phyloP scores from a whole-genome alignment of 495 filamentous ascomycete species.

The Penicillium nucicola region DNA sequence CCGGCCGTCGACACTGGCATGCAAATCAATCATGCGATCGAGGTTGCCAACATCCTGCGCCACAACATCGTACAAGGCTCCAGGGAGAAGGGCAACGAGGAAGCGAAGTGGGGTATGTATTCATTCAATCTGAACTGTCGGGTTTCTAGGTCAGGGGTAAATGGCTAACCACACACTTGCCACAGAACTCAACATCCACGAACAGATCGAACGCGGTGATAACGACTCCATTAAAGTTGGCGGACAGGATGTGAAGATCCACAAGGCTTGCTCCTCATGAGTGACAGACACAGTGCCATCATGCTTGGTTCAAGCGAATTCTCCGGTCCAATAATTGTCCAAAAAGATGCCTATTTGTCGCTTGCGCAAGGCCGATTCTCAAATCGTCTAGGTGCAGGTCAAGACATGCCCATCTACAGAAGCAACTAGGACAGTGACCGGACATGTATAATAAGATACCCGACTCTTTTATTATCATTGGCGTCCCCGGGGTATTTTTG shows the following conservation, averaged over 20 bases:
- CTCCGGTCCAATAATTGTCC: neutral
- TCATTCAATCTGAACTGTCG: neutral
- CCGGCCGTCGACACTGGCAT: slow-evolving; percentile 50
- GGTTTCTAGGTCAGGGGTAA: too few relatives aligned
- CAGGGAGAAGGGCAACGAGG: slow-evolving; percentile 47
- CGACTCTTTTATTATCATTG: slow-evolving; percentile 34
- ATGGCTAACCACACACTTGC: slow-evolving; percentile 4
- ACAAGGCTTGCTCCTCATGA: slow-evolving; percentile 44
- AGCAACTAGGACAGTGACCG: slow-evolving; percentile 4
- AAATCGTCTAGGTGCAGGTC: neutral
- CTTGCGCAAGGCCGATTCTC: neutral
- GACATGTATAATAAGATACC: slow-evolving; percentile 48
- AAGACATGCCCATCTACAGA: slow-evolving; percentile 4
- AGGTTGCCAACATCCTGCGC: slow-evolving; percentile 74
- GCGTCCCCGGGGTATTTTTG: slow-evolving; percentile 37
- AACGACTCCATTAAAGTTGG: slow-evolving; percentile 78
- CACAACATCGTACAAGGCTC: slow-evolving; percentile 87
- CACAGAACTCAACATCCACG: slow-evolving; percentile 80
- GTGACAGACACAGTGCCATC: neutral
- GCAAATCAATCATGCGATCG: slow-evolving; percentile 72
- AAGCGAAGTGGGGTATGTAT: slow-evolving; percentile 62
- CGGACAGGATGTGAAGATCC: slow-evolving; percentile 41
- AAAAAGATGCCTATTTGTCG: neutral
- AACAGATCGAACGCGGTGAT: slow-evolving; percentile 86
- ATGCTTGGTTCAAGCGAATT: slow-evolving; percentile 1